These are phyloP conservation scores for Eremomyces bilateralis DNA, from an alignment of 495 filamentous ascomycete genomes.

Conservation along the genomic window DNA sequence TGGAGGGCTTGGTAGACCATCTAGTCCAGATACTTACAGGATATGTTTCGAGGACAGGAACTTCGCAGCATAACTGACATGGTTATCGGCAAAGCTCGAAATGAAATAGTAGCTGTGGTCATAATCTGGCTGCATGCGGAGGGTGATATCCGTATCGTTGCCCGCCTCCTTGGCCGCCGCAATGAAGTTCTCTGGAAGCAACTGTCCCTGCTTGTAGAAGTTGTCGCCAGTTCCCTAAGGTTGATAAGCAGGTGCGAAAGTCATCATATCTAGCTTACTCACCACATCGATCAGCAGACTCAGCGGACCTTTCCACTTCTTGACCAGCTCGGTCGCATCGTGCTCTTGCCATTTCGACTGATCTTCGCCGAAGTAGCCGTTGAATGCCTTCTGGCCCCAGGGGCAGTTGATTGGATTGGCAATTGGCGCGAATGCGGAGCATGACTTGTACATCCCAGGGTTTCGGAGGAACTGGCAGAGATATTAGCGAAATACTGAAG, in stretches of 20 bases:
- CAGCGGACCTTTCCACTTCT: conserved; percentile 46
- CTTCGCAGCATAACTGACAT: conserved; percentile 79
- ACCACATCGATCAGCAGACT: conserved; percentile 68
- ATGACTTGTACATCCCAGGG: conserved; percentile 67
- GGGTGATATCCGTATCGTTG: conserved; percentile 36
- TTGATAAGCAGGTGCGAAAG: not conserved
- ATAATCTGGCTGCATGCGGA: conserved; percentile 78
- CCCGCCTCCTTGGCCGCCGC: conserved; percentile 54
- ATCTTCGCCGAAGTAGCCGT: conserved; percentile 64
- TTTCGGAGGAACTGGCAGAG: conserved; percentile 52
- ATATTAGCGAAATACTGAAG: not conserved
- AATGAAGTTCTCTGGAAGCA: conserved; percentile 83
- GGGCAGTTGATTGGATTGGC: conserved; percentile 65
- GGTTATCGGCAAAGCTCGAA: conserved; percentile 68
- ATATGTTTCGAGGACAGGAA: no score
- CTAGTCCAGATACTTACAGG: no score
- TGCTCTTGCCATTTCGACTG: conserved; percentile 61
- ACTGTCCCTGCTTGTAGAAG: conserved; percentile 83
- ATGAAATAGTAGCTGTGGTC: conserved; percentile 97
- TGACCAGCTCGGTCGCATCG: conserved; percentile 81
- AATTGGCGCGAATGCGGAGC: conserved; percentile 83
- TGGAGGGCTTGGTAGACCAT: no score
- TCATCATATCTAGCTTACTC: no score
- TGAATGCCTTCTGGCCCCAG: conserved; percentile 93
- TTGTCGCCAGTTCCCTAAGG: conserved; percentile 66